phyloP scores from a whole-genome alignment of 108 stramenopile species.

The Cyclotella choctawhatcheeana region DNA sequence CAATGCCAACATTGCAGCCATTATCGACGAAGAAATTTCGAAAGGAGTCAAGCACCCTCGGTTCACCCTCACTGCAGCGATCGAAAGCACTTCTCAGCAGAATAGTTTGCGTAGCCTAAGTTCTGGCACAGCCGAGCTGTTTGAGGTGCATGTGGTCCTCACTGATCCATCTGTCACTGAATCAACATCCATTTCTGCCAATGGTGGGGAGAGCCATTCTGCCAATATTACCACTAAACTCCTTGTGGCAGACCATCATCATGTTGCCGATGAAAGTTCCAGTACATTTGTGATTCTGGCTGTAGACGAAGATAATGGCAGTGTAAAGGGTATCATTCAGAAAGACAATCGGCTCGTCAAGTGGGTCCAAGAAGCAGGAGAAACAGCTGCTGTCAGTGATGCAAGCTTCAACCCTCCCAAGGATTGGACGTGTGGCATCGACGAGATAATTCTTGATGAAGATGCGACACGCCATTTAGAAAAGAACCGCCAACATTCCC shows the following conservation, averaged over 20 bases:
- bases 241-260: slow-evolving; percentile 2
- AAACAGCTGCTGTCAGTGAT: neutral
- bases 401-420: neutral
- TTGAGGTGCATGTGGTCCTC: neutral
- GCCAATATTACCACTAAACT: neutral
- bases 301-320: neutral
- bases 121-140: neutral
- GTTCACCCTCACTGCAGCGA: neutral
- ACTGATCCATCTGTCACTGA: neutral
- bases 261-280: too few species aligned
- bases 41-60: neutral
- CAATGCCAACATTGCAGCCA: neutral
- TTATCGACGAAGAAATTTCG: neutral
- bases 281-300: neutral
- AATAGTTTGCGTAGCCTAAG: neutral
- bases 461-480: too few species aligned
- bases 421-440: neutral
- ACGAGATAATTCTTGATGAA: neutral
- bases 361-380: neutral
- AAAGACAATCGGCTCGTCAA: neutral
- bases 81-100: too few species aligned
- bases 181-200: neutral
- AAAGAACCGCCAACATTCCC: neutral
- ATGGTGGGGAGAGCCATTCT: neutral
- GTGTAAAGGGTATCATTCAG: neutral